A percentile compares a stretch with the other conserved stretches of the same genome.
Conservation (phyloP, 805 yeast species). For the Monosporozyma yasuniensis region DNA sequence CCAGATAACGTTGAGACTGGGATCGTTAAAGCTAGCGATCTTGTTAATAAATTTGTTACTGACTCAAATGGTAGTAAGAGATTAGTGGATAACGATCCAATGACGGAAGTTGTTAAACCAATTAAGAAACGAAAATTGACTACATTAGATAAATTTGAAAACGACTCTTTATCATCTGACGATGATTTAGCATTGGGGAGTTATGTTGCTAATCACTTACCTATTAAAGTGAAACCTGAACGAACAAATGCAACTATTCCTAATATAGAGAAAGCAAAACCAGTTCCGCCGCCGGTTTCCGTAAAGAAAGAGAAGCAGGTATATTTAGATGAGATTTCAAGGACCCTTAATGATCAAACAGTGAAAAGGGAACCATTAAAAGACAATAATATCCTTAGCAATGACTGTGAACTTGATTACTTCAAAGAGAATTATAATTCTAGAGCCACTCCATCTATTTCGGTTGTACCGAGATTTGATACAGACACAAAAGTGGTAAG, state of each 20-base stretch:
- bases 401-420: conserved; percentile 14
- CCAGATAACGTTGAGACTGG: conserved; percentile 66
- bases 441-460: conserved; percentile 16
- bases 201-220: neutral
- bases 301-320: neutral
- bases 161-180: conserved; percentile 9
- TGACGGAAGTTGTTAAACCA: neutral
- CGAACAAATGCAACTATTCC: neutral
- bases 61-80: conserved; percentile 1
- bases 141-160: conserved; percentile 10
- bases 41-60: conserved; percentile 32
- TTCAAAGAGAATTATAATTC: conserved; percentile 19
- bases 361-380: neutral
- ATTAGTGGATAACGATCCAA: neutral
- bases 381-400: conserved; percentile 10
- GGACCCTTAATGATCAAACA: neutral
- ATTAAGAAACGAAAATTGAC: conserved; percentile 3
- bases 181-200: neutral
- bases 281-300: neutral
- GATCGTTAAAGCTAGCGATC: conserved; percentile 42
- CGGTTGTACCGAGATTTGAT: conserved; percentile 17
- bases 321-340: neutral
- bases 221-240: neutral
- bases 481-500: conserved; percentile 4
- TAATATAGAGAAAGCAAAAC: neutral